These are phyloP conservation scores for Coriaria nepalensis DNA, from an alignment of 306 rosid species.

Conservation along the genomic window DNA sequence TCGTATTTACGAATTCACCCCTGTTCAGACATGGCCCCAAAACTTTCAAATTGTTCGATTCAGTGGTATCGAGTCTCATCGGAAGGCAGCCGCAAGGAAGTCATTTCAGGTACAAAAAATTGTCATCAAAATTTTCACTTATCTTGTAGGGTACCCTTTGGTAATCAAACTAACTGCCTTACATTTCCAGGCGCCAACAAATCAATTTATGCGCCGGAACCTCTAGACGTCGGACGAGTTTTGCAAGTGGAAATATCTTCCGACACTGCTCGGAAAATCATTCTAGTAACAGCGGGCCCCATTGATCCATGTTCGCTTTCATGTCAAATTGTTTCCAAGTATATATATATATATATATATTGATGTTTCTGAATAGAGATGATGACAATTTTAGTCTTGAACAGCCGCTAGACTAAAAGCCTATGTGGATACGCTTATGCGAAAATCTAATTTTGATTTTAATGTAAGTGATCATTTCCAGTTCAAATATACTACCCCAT, in stretches of 20 bases:
- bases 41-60: slow-evolving; percentile 46
- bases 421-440: slow-evolving; percentile 50
- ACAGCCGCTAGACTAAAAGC: slow-evolving; percentile 60
- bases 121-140: too few species aligned
- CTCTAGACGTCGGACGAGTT: slow-evolving; percentile 62
- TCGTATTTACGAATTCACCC: slow-evolving; percentile 41
- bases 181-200: slow-evolving; percentile 38
- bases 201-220: slow-evolving; percentile 66
- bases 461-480: slow-evolving; percentile 36
- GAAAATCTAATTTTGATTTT: slow-evolving; percentile 63
- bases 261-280: slow-evolving; percentile 31
- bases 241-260: slow-evolving; percentile 56
- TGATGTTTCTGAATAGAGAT: slow-evolving; percentile 4
- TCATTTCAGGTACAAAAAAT: slow-evolving; percentile 42
- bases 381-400: slow-evolving; percentile 23
- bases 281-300: slow-evolving; percentile 44
- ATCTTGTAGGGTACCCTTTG: too few species aligned
- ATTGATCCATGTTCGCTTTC: slow-evolving; percentile 54
- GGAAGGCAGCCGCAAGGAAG: slow-evolving; percentile 65
- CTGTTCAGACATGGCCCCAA: slow-evolving; percentile 45
- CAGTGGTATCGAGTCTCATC: slow-evolving; percentile 76
- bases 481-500: too few species aligned
- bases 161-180: too few species aligned
- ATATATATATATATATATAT: neutral
- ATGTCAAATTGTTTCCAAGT: neutral